Evolutionary conservation across 2,329 filamentous ascomycete genomes (phyloP).

Genomic region (Penicillium sp.): DNA sequence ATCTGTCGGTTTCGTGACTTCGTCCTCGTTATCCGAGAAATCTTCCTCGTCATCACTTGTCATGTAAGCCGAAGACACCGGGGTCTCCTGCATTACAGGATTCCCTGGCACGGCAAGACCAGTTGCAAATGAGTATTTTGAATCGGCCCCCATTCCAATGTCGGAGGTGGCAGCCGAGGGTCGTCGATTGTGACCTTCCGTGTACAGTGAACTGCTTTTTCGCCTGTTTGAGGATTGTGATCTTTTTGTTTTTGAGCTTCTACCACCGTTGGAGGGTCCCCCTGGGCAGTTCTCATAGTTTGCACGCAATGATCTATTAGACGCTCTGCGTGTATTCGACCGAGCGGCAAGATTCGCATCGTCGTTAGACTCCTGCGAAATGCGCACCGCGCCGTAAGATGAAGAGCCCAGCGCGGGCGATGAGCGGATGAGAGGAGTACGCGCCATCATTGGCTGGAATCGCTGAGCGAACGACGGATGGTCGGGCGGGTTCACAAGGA

Average conservation of each 20-base stretch:
- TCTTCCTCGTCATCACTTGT: slow-evolving; percentile 24
- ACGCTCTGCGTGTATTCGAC: neutral
- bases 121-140: slow-evolving; percentile 33
- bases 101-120: slow-evolving; percentile 28
- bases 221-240: slow-evolving; percentile 17
- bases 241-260: slow-evolving; percentile 7
- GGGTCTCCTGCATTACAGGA: slow-evolving; percentile 22
- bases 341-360: slow-evolving; percentile 20
- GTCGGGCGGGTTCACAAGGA: slow-evolving; percentile 4
- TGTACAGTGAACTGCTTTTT: slow-evolving; percentile 16
- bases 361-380: slow-evolving; percentile 29
- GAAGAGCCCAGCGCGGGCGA: slow-evolving; percentile 60
- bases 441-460: slow-evolving; percentile 42
- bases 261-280: slow-evolving; percentile 14
- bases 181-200: slow-evolving; percentile 17
- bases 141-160: slow-evolving; percentile 32
- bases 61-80: slow-evolving; percentile 21
- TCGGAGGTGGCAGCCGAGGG: slow-evolving; percentile 31
- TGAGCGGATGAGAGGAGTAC: slow-evolving; percentile 57
- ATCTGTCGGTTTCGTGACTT: slow-evolving; percentile 28
- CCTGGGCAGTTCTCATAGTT: slow-evolving; percentile 14
- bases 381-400: slow-evolving; percentile 60
- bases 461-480: slow-evolving; percentile 14
- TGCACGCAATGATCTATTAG: neutral
- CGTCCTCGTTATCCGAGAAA: slow-evolving; percentile 29